These are phyloP conservation scores for Talaromyces marneffei DNA, from an alignment of 2,329 filamentous ascomycete species.

Conservation along the genomic window DNA sequence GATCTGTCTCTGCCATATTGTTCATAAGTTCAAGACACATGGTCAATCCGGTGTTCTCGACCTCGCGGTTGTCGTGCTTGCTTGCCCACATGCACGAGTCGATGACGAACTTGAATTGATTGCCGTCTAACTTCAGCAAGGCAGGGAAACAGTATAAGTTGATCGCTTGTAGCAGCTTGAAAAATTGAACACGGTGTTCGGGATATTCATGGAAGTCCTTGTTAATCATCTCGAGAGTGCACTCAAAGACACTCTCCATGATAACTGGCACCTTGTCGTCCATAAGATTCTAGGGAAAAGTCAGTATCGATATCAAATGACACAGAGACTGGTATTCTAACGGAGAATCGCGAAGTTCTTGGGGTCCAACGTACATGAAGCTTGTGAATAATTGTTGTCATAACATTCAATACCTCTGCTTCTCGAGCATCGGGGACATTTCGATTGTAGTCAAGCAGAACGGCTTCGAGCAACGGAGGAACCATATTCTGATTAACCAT, in stretches of 20 bases:
- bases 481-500: constrained; percentile 92
- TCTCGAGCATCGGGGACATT: constrained; percentile 95
- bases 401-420: constrained; percentile 92
- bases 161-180: constrained; percentile 91
- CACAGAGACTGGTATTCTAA: constrained; percentile 28
- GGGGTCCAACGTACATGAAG: constrained; percentile 73
- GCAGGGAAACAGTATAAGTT: constrained; percentile 97
- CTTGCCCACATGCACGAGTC: constrained; percentile 99
- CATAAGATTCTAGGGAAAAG: constrained; percentile 67
- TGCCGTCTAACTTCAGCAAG: constrained; percentile 85
- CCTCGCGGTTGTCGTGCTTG: constrained; percentile 98
- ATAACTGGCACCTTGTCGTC: constrained; percentile 96
- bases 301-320: constrained; percentile 26
- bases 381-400: constrained; percentile 96
- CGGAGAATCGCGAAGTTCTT: constrained; percentile 48
- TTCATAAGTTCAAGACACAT: constrained; percentile 98
- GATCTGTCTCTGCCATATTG: constrained; percentile 91
- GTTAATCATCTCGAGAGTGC: constrained; percentile 99
- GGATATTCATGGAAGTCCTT: constrained; percentile 99
- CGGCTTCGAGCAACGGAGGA: constrained; percentile 87
- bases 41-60: constrained; percentile 90
- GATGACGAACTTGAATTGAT: constrained; percentile 98
- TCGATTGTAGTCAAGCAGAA: constrained; percentile 91
- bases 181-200: constrained; percentile 98
- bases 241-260: constrained; percentile 98